Base-by-base conservation (phyloP, 257 asterid genomes). In the Scutellaria baicalensis region DNA sequence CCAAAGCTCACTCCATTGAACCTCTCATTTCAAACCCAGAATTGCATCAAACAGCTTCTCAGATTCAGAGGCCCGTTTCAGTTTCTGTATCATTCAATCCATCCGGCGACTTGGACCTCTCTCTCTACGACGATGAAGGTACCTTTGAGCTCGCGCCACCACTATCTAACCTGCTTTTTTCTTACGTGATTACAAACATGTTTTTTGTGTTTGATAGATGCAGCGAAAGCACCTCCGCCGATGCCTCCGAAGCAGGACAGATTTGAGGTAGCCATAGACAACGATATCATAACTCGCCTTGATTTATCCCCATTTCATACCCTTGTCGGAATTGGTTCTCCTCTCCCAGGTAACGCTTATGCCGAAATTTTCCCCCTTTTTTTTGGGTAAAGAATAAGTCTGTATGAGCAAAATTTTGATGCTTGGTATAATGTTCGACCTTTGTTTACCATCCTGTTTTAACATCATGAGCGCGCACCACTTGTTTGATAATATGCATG, bases 201-300 rank as follows among this genome's bases (percentile, higher is more conserved):
- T 3, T 27, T 3, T 3, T 38, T 27, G 20, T 48, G 16, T 5
- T 18, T 4, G 6, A 47, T 76, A 86, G 95, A 80, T n/a, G 56
- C 68, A 27, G 20, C 70, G 14, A 76, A 81, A 76, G 86, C 85
- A 49, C 78, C 87, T 6, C 85, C 96, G 35, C 88, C 97, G 20
- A 70, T 89, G 83, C 93, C 97, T 2, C 91, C 95, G 9, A 80
- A 79, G 5, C 84, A 87, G 47, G 96, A 93, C 69, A 76, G 96
- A 55, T 81, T 73, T 23, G 96, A 91, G 70, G 86, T 91, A 8
- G 84, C 87, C 50, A 85, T 91, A 63, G 85, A 91, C 79, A 87
- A 89, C 42, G 86, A 85, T 21, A 66, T 51, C 17, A 87, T 91
- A 14, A 20, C 52, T 45, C 73, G 78, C 7, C 86, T 91, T 17